Evolutionary conservation across 371 early-diverging fungal genomes (phyloP), one percentile per base, ranked within the genome.

Genomic region (Lichtheimia hyalospora): DNA sequence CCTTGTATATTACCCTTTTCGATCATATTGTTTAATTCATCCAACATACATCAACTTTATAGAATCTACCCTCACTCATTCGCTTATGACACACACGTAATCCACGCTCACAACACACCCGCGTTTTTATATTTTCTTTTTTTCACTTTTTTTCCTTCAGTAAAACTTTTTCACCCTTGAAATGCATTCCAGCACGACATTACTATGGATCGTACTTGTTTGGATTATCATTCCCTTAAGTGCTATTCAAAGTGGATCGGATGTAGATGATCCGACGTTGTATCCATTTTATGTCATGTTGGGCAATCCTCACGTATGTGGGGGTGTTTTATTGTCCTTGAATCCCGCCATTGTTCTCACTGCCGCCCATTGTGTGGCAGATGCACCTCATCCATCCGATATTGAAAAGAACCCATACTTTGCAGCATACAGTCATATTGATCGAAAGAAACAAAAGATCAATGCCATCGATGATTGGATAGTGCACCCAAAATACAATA

Each of bases 281-380:
- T 81, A 75, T 58, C 81, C 81, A 40, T 81, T 67, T 63, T 81
- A 69, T 53, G 64, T 72, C 3, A 72, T 73, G 73, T 58, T 81
- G 8, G 75, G 76, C 20, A 75, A 74, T 34, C 81, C 81, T 7
- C 81, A 81, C 54, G 63, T 81, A 2, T 81, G 81, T 28, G 81
- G 81, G 20, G 78, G 81, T 5, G 58, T 72, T 3, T 44, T 81
- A 16, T 10, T 81, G 8, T 75, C 76, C 0, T 68, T 74, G 41
- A 69, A 75, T 28, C 81, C 81, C 5, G 58, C 78, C 5, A 54
- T 62, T 20, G 61, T 81, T 21, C 60, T 81, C 39, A 81, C 81
- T 57, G 78, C 81, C 18, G 81, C 81, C 0, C 81, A 81, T 53
- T 81, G 81, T 57, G 64, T 81, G 6, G 60, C 58, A 0, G 78